Evolutionary conservation across 306 rosid species (phyloP).

Genomic region (Cicer chorassanicum): DNA sequence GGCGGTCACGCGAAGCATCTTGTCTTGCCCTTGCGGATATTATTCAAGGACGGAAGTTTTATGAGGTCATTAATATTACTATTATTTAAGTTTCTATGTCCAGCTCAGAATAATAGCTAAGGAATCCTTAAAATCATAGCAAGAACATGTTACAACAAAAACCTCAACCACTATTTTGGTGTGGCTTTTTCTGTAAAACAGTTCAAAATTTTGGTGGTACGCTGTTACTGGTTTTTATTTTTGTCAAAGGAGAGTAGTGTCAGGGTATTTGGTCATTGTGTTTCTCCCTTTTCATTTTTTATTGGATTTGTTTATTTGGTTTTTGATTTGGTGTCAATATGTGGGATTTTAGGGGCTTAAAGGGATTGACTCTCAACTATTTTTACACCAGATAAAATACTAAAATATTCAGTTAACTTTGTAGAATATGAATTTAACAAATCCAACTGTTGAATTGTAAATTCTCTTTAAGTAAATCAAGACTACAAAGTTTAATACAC

Average conservation of each 20-base stretch:
- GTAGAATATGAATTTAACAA: background rate
- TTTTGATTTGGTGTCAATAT: background rate
- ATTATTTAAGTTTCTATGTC: conserved; percentile 20
- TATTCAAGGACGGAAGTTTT: conserved; percentile 83
- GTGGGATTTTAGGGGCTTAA: background rate
- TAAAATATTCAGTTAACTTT: too few species aligned
- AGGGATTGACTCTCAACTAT: too few species aligned
- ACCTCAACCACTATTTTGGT: conserved; percentile 7
- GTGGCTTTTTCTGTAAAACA: background rate
- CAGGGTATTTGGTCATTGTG: conserved; percentile 7
- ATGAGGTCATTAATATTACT: conserved; percentile 63
- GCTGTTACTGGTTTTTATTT: conserved; percentile 34
- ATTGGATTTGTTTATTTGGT: conserved; percentile 27
- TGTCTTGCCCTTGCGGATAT: conserved; percentile 94
- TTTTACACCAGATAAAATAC: too few species aligned
- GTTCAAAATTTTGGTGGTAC: conserved; percentile 1
- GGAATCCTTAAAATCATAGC: conserved; percentile 12
- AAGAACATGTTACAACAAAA: conserved; percentile 25
- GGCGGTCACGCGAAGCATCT: conserved; percentile 97
- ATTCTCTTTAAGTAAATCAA: background rate
- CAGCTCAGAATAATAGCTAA: conserved; percentile 22
- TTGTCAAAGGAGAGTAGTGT: conserved; percentile 13
- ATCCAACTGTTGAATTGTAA: background rate
- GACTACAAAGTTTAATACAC: background rate
- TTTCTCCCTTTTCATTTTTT: conserved; percentile 27